Percentiles rank a stretch among this genome's conserved stretches.
phyloP scores from a whole-genome alignment of 2,329 filamentous ascomycete genomes.

The Stachybotrys chlorohalonatus region DNA sequence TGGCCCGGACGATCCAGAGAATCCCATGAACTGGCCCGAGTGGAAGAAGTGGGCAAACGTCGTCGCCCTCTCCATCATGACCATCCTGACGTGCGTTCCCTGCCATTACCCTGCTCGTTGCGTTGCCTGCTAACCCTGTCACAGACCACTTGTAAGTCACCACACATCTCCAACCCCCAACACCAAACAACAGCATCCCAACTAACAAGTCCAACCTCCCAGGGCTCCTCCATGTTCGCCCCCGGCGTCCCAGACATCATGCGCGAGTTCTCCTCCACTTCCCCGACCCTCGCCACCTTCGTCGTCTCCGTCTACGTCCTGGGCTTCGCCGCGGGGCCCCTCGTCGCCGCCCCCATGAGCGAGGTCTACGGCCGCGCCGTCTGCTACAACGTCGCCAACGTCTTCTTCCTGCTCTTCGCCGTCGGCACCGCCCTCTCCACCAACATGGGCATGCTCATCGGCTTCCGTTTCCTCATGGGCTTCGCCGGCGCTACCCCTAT shows the following conservation, averaged over 20 bases:
- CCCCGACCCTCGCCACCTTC: slow-evolving; percentile 29
- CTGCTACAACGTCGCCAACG: slow-evolving; percentile 25
- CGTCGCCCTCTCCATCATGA: slow-evolving; percentile 19
- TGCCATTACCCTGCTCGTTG: not conserved
- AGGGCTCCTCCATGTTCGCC: slow-evolving; percentile 21
- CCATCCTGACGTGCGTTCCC: slow-evolving; percentile 13
- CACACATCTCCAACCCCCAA: not conserved
- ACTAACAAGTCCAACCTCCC: slow-evolving; percentile 1
- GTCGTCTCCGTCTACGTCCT: slow-evolving; percentile 37
- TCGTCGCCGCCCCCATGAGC: slow-evolving; percentile 53
- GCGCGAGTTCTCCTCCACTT: slow-evolving; percentile 29
- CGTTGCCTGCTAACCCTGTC: not conserved
- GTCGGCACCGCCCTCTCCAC: slow-evolving; percentile 37
- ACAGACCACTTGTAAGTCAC: slow-evolving; percentile 12
- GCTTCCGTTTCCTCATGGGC: slow-evolving; percentile 53
- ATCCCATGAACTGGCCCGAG: slow-evolving; percentile 58
- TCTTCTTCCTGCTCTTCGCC: slow-evolving; percentile 47
- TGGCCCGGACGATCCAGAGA: slow-evolving; percentile 36
- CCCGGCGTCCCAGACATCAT: slow-evolving; percentile 35
- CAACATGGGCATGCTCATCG: slow-evolving; percentile 52
- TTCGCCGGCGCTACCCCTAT: slow-evolving; percentile 54
- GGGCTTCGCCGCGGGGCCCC: slow-evolving; percentile 47
- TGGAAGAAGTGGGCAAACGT: slow-evolving; percentile 28
- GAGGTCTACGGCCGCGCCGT: slow-evolving; percentile 51
- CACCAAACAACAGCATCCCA: not conserved